These are phyloP conservation scores for Pythium angustatum DNA, from an alignment of 352 stramenopile species.

Conservation along the genomic window DNA sequence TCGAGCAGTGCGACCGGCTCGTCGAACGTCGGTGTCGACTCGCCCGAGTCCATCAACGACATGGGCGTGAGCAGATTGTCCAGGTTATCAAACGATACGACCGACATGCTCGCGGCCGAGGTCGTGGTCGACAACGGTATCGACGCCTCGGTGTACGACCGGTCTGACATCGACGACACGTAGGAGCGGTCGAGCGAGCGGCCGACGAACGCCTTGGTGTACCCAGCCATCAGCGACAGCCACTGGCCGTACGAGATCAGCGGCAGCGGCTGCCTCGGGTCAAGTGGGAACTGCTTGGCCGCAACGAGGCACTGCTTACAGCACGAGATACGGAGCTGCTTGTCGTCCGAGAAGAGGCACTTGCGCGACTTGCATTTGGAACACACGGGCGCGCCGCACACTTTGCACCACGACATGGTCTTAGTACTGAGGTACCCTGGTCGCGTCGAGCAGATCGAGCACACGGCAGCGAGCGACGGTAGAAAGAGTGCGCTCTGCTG, in stretches of 20 bases:
- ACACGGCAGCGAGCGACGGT: not conserved
- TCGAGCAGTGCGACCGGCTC: conserved; percentile 23
- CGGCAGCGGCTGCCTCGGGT: conserved; percentile 16
- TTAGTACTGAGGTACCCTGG: conserved; percentile 26
- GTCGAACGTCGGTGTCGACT: not conserved
- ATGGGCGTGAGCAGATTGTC: conserved; percentile 24
- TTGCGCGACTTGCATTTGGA: conserved; percentile 28
- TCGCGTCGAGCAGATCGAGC: conserved; percentile 22
- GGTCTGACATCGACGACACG: conserved; percentile 1
- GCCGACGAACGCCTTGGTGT: not conserved
- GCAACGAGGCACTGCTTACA: conserved; percentile 34
- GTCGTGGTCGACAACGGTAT: conserved; percentile 8
- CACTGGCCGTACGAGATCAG: conserved; percentile 24
- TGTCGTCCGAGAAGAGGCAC: conserved; percentile 25
- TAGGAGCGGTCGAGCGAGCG: conserved; percentile 1
- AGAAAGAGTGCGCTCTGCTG: not conserved
- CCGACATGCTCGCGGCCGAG: not conserved
- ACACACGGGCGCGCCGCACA: conserved; percentile 29
- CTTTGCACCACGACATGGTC: conserved; percentile 34
- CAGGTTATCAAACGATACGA: conserved; percentile 11
- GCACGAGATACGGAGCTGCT: conserved; percentile 28
- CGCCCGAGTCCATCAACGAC: conserved; percentile 1
- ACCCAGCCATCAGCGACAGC: conserved; percentile 8
- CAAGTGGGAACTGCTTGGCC: conserved; percentile 13
- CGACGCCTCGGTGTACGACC: conserved; percentile 7